Conservation (phyloP, 108 stramenopile species). For the Stephanodiscus triporus region DNA sequence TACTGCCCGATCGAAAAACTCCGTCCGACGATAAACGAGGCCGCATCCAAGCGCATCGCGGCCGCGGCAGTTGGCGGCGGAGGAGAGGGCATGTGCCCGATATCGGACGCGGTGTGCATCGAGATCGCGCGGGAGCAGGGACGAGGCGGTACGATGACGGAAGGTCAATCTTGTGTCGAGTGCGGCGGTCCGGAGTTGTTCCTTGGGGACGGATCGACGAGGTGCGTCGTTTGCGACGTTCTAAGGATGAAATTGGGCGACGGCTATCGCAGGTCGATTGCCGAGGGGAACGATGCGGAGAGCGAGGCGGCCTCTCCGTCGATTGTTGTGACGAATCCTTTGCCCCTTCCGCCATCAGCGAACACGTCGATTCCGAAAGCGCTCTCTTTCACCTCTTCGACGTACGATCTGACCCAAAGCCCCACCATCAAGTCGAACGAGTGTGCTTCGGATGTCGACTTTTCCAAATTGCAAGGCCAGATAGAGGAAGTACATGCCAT, state of each 20-base stretch:
- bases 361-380: neutral
- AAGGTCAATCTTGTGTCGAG: conserved; percentile 3
- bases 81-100: conserved; percentile 22
- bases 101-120: conserved; percentile 31
- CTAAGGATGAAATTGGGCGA: neutral
- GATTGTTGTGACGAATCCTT: neutral
- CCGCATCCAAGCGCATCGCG: too few species aligned
- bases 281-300: neutral
- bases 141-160: conserved; percentile 14
- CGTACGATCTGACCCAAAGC: neutral
- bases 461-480: conserved; percentile 19
- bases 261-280: neutral
- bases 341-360: neutral
- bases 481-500: conserved; percentile 26
- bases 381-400: neutral
- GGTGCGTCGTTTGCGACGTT: conserved; percentile 28
- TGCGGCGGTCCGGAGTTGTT: conserved; percentile 25
- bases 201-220: neutral
- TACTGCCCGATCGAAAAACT: conserved; percentile 39
- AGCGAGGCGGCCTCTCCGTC: neutral
- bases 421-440: conserved; percentile 7
- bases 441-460: conserved; percentile 4
- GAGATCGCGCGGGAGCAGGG: conserved; percentile 23
- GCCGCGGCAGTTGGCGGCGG: conserved; percentile 18
- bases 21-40: conserved; percentile 16